Evolutionary conservation across 805 yeast species (phyloP).

Genomic region (Pichia rugopelliculosa): DNA sequence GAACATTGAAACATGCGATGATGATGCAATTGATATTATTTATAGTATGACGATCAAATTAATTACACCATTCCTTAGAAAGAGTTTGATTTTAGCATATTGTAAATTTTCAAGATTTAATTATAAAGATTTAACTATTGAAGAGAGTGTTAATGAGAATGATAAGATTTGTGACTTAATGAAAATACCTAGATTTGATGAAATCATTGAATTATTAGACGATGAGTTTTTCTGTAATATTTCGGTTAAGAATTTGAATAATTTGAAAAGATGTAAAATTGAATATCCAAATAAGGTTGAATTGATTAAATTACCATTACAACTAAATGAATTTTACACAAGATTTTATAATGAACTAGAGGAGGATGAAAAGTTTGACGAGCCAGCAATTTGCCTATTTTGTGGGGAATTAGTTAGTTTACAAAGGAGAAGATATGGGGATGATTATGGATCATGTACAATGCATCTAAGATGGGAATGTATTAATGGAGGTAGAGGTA

Average conservation of each 20-base stretch:
- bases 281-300: conserved; percentile 63
- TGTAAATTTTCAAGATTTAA: conserved; percentile 11
- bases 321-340: conserved; percentile 64
- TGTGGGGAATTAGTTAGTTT: conserved; percentile 66
- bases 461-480: conserved; percentile 61
- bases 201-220: conserved; percentile 16
- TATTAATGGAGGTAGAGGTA: conserved; percentile 52
- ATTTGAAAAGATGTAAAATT: conserved; percentile 21
- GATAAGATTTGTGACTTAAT: conserved; percentile 45
- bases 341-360: conserved; percentile 41
- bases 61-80: conserved; percentile 58
- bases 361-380: conserved; percentile 35
- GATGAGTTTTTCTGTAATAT: conserved; percentile 11
- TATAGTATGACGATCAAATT: conserved; percentile 50
- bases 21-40: conserved; percentile 33
- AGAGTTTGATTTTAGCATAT: conserved; percentile 48
- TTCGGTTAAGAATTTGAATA: conserved; percentile 5
- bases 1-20: conserved; percentile 10
- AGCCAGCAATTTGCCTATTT: conserved; percentile 81
- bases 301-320: conserved; percentile 55
- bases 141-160: conserved; percentile 36
- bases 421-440: conserved; percentile 55
- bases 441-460: conserved; percentile 68
- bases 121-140: conserved; percentile 4
- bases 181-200: conserved; percentile 36